Evolutionary conservation across 169 alveolate genomes (phyloP).

Genomic region (Miamiensis avidus): DNA sequence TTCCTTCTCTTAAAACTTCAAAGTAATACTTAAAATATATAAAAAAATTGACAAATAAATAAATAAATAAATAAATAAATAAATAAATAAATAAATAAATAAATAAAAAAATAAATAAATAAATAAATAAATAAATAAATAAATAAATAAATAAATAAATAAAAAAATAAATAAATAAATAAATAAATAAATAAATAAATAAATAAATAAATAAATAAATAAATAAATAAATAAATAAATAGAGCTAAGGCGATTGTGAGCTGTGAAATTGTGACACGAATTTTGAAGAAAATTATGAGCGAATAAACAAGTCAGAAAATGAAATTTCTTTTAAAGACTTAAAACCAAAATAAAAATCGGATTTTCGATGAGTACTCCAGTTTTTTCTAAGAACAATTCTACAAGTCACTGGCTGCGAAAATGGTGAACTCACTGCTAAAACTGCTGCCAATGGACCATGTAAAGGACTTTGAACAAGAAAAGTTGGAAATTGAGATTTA

Average conservation of each 20-base stretch:
- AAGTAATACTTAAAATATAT: too few relatives aligned
- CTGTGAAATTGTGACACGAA: constrained; percentile 1
- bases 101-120: too few relatives aligned
- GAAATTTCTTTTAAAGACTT: neutral
- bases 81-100: too few relatives aligned
- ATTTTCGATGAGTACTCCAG: neutral
- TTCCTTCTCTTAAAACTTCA: too few relatives aligned
- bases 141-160: too few relatives aligned
- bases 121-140: too few relatives aligned
- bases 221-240: too few relatives aligned
- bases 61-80: too few relatives aligned
- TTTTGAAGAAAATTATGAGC: neutral
- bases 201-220: too few relatives aligned
- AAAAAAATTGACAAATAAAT: too few relatives aligned
- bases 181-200: too few relatives aligned
- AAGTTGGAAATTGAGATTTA: neutral
- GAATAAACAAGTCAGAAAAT: neutral
- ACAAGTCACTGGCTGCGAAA: neutral
- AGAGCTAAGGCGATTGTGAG: constrained; percentile 16
- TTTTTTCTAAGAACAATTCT: neutral
- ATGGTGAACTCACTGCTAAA: neutral
- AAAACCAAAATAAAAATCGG: neutral
- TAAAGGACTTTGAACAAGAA: neutral
- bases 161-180: too few relatives aligned
- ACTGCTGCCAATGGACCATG: neutral